A percentile compares a stretch with the other conserved stretches of the same genome.
Conservation (phyloP, 805 yeast species). For the Yarrowia sp. region DNA sequence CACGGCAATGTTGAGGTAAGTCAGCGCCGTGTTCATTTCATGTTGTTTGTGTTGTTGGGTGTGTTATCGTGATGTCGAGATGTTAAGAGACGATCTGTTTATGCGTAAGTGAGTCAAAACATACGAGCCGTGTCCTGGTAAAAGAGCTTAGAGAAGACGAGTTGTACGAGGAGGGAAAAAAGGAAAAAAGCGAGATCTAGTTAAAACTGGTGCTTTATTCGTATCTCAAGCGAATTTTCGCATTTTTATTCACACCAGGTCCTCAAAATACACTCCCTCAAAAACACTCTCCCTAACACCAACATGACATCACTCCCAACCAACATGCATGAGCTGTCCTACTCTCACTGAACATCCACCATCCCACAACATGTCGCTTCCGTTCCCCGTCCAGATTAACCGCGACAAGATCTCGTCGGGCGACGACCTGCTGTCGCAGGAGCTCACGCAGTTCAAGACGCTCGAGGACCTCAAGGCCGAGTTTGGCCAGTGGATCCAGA, state of each 20-base stretch:
- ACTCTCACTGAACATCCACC: background rate
- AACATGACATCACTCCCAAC: background rate
- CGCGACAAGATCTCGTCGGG: constrained; percentile 1
- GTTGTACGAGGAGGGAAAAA: no score
- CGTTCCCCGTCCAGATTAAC: constrained; percentile 15
- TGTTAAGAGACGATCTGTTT: background rate
- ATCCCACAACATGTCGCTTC: background rate
- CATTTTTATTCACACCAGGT: no score
- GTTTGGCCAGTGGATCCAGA: constrained; percentile 18
- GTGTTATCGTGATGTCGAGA: background rate
- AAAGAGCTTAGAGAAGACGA: no score
- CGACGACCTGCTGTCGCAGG: background rate
- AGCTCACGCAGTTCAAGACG: constrained; percentile 21
- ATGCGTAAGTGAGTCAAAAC: background rate
- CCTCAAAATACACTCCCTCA: no score
- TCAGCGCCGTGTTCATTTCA: constrained; percentile 15
- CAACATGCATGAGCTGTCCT: constrained; percentile 5
- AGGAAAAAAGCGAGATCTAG: no score
- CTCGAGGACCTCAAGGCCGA: constrained; percentile 23
- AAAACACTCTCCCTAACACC: no score
- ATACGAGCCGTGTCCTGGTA: no score
- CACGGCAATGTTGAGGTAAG: constrained; percentile 10
- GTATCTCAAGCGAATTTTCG: no score
- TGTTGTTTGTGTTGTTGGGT: background rate
- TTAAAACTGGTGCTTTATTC: no score